Base-by-base conservation (phyloP, 306 rosid genomes). In the Cucurbita pepo region DNA sequence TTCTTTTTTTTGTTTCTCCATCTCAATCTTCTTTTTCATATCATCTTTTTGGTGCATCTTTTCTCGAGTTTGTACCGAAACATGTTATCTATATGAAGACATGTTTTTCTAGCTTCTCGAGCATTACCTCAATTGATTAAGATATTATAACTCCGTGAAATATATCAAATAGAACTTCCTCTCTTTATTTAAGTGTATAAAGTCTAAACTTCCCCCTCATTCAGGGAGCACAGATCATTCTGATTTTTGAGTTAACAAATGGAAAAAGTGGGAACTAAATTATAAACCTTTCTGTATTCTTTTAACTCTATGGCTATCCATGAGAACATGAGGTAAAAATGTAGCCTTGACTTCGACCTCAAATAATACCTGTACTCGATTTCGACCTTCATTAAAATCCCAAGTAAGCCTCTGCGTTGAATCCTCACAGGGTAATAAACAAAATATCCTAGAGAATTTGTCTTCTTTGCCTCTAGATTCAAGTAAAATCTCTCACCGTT, bases 211-310 rank as follows among this genome's bases (percentile, higher is more conserved):
- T 22, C 73, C 73, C 73, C 36, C 57, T 48, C 73, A 52, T 30
- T 45, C 7, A 15, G 73, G 21, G 72, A 45, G 56, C 37, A 69
- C 11, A 48, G 6, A 69, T 48, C 56, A 15, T 69, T 22, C 14
- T 14, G 13, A 48, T 15, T 61, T 36, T 5, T 61, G 22, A 61
- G 47, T 8, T 38, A 38, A 37, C 69, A 38, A 14, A 38, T 62
- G n/a, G 72, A 69, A 69, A 3, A 22, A 69, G 73, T 50, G 55
- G 44, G 73, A 69, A 69, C 43, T 69, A 69, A 48, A 69, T 47
- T 16, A 8, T 16, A 8, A 66, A 50, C 50, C 73, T 50, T 48
- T 69, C 30, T 50, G 37, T 50, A 50, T 69, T 69, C 72, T 30
- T 48, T 11, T 4, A 18, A 50, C 56, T 72, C 60, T 70, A 30